Base-by-base conservation (phyloP, 2,329 filamentous ascomycete species). In the Claviceps humidiphila region DNA sequence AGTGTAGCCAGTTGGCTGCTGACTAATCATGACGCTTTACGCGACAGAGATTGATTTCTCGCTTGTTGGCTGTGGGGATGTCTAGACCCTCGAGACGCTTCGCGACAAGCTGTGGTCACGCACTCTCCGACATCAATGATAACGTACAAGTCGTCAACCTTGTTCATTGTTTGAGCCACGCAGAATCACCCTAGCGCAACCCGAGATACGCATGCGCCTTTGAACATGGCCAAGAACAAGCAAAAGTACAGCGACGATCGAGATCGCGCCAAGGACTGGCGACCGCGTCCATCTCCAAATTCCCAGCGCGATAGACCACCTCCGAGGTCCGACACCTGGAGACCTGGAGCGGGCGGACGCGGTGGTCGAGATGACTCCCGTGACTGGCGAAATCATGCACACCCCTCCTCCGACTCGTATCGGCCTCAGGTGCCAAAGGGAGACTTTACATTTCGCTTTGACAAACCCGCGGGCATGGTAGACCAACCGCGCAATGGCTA, bases 401-500 rank as follows among this genome's bases (percentile, higher is more conserved):
- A 56, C 34, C 59, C 58, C 7, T 45, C 49, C 1, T 51, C 52
- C 3, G 62, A 66, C 50, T 65, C 62, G 7, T 65, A 67, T 34
- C 60, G 62, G 4, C 61, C 64, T 13, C 58, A 59, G 34, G 59
- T 63, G 14, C 71, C 70, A 1, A 70, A 68, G 48, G 63, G 76
- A 40, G 76, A 80, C 49, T 82, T 82, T 59, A 76, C 74, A 1
- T 82, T 81, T 54, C 74, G 74, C 6, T 65, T 74, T 43, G 71
- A 78, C 11, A 75, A 74, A 49, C 77, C 78, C 3, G 57, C 71
- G 0, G 76, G 76, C 4, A 65, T 80, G 16, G 63, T 67, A 17
- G 67, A 73, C 9, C 58, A 63, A 1, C 57, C 60, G 17, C 54
- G 56, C 4, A 40, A 38, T 9, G 56, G 58, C 40, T 53, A 55